Conservation (phyloP, 2,329 filamentous ascomycete genomes). For the Aspergillus awamori region DNA sequence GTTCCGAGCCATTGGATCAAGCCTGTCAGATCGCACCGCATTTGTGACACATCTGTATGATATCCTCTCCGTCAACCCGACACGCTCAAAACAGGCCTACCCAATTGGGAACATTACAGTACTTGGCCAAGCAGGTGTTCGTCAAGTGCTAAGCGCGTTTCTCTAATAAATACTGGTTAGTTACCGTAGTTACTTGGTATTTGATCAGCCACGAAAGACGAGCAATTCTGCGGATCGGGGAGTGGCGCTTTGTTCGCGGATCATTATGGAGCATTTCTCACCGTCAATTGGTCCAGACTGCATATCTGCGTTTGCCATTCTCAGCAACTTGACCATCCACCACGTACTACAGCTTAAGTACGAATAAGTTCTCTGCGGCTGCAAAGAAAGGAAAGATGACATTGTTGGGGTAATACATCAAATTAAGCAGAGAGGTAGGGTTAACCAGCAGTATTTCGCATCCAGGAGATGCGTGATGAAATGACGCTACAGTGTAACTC, state of each 20-base stretch:
- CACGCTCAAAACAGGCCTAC: background rate
- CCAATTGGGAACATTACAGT: background rate
- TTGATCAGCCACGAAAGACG: background rate
- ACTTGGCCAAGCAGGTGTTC: background rate
- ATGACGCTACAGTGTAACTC: background rate
- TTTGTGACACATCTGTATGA: slow-evolving; percentile 1
- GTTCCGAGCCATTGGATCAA: background rate
- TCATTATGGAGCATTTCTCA: background rate
- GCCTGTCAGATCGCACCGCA: background rate
- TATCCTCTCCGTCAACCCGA: background rate
- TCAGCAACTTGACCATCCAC: background rate
- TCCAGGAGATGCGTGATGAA: no score
- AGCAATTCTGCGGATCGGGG: background rate
- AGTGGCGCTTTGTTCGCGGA: background rate
- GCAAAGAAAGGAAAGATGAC: background rate
- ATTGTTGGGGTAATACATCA: no score
- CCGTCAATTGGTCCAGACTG: background rate
- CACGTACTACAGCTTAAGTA: background rate
- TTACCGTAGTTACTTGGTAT: no score
- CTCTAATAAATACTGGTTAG: no score
- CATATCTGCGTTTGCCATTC: background rate
- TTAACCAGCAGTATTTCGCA: no score
- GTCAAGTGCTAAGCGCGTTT: no score
- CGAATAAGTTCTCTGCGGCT: background rate
- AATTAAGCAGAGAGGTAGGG: no score